phyloP scores from a whole-genome alignment of 2,329 filamentous ascomycete species.

The Cercospora sp. region DNA sequence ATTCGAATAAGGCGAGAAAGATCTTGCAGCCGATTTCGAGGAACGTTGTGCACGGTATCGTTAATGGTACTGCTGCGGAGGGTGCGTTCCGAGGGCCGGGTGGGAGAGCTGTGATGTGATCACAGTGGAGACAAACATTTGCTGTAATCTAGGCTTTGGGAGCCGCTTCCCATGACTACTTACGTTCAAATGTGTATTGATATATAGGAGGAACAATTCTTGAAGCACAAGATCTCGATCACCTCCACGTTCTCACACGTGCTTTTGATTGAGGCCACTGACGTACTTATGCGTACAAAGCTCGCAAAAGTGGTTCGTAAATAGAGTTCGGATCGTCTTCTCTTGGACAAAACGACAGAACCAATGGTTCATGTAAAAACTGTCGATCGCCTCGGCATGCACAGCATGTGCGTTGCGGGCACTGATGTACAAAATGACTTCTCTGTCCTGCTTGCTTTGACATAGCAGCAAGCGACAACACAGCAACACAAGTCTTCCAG shows the following conservation, averaged over 20 bases:
- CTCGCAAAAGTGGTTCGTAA: conserved; percentile 6
- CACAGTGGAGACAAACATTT: not conserved
- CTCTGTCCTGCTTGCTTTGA: not conserved
- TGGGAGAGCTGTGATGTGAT: not conserved
- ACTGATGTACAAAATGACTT: conserved; percentile 4
- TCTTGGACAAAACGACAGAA: conserved; percentile 1
- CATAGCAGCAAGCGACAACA: not conserved
- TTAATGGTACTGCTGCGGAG: not conserved
- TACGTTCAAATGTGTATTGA: not conserved
- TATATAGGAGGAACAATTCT: not conserved
- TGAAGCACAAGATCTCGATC: not conserved
- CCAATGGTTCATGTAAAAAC: conserved; percentile 1
- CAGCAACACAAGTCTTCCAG: not conserved
- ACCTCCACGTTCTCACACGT: not conserved
- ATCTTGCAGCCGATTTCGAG: not conserved
- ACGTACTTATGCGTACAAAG: not conserved
- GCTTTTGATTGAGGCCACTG: not conserved
- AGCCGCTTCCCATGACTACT: not conserved
- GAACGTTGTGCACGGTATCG: not conserved
- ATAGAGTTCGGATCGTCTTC: conserved; percentile 7
- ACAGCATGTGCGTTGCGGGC: conserved; percentile 8
- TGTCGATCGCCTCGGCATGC: conserved; percentile 20
- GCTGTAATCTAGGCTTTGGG: not conserved
- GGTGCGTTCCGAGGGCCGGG: conserved; percentile 3
- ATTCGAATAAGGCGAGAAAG: not conserved